Percentiles rank a stretch among this genome's conserved stretches.
Evolutionary conservation across 2,329 filamentous ascomycete species (phyloP).

Genomic region (Aspergillus pseudoterreus): DNA sequence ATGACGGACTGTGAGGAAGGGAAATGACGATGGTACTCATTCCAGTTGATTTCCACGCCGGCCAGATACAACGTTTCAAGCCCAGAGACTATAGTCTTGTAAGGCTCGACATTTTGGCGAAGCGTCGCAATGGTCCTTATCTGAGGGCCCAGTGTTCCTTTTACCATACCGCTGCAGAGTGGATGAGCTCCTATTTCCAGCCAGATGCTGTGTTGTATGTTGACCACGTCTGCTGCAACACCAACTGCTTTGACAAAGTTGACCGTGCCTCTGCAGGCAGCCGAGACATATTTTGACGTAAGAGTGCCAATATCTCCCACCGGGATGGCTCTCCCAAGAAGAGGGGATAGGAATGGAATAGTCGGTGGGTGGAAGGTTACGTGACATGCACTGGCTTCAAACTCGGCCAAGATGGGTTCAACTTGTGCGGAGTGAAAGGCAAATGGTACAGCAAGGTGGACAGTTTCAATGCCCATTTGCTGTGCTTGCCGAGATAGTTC

Average conservation of each 20-base stretch:
- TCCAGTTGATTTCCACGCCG: conserved; percentile 66
- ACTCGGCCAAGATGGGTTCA: conserved; percentile 42
- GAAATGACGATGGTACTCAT: conserved; percentile 65
- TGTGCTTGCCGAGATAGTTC: conserved; percentile 23
- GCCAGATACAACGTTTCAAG: conserved; percentile 59
- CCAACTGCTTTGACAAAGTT: conserved; percentile 44
- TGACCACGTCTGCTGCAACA: conserved; percentile 36
- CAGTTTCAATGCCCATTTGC: conserved; percentile 35
- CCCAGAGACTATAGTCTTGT: conserved; percentile 51
- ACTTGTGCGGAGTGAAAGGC: conserved; percentile 48
- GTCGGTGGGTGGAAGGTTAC: conserved; percentile 36
- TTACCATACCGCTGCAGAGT: conserved; percentile 45
- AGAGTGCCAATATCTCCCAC: conserved; percentile 55
- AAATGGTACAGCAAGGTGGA: conserved; percentile 42
- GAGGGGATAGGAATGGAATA: conserved; percentile 44
- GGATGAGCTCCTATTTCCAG: conserved; percentile 59
- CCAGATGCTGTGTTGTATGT: conserved; percentile 67
- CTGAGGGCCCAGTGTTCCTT: conserved; percentile 57
- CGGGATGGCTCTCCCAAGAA: conserved; percentile 40
- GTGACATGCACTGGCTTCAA: conserved; percentile 37
- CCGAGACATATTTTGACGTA: conserved; percentile 35
- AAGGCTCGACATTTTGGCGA: conserved; percentile 38
- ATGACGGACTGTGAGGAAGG: conserved; percentile 56
- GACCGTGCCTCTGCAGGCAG: conserved; percentile 42
- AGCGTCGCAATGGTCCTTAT: conserved; percentile 48